phyloP scores from a whole-genome alignment of 441 rosid genomes.

The Eutrema salsugineum region DNA sequence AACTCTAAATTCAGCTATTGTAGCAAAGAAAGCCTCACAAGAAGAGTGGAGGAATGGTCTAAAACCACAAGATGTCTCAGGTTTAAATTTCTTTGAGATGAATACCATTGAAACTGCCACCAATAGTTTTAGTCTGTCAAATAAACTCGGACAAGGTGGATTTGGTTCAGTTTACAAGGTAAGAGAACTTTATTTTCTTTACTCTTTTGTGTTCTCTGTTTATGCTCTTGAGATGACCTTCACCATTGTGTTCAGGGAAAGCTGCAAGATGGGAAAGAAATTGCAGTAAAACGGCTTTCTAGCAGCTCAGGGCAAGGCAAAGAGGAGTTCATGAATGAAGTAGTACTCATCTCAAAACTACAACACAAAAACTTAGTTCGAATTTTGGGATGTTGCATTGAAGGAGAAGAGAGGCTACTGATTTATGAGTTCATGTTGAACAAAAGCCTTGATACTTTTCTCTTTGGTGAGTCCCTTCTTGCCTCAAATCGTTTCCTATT shows the following conservation, averaged over 20 bases:
- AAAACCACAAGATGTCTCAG: slow-evolving; percentile 3
- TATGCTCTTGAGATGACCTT: background rate
- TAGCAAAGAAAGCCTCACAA: background rate
- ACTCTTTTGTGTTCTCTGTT: background rate
- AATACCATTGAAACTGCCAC: slow-evolving; percentile 6
- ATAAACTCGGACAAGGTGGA: slow-evolving; percentile 21
- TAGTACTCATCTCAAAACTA: slow-evolving; percentile 44
- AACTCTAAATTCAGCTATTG: background rate
- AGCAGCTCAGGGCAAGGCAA: slow-evolving; percentile 34
- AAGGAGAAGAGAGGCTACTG: slow-evolving; percentile 44
- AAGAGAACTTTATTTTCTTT: background rate
- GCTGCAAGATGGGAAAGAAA: slow-evolving; percentile 20
- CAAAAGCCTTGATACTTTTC: slow-evolving; percentile 43
- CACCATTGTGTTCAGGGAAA: slow-evolving; percentile 10
- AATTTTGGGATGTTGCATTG: slow-evolving; percentile 43
- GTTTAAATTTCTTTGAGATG: slow-evolving; percentile 13
- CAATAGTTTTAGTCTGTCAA: slow-evolving; percentile 4
- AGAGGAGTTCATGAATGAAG: slow-evolving; percentile 48
- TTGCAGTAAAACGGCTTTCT: slow-evolving; percentile 33
- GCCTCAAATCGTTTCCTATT: background rate
- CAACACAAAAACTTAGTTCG: slow-evolving; percentile 54
- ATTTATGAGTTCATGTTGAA: slow-evolving; percentile 51
- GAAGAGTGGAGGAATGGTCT: slow-evolving; percentile 1
- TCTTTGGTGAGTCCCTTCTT: slow-evolving; percentile 3
- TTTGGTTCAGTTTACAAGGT: slow-evolving; percentile 24